Percentiles rank a stretch among this genome's conserved stretches.
phyloP scores from a whole-genome alignment of 306 rosid genomes.

The Quercus engelmannii region DNA sequence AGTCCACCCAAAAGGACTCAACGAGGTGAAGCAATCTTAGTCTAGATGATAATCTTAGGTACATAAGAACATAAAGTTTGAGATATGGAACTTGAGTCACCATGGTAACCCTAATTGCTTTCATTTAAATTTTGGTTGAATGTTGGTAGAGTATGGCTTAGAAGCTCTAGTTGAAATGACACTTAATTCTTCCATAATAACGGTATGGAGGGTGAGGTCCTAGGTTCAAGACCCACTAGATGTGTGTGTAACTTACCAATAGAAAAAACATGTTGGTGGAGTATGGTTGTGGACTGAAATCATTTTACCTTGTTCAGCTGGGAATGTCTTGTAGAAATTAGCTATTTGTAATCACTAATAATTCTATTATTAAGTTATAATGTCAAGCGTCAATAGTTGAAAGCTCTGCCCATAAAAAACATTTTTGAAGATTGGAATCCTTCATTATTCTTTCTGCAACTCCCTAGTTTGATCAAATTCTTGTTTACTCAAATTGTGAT shows the following conservation, averaged over 20 bases:
- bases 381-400: constrained; percentile 2
- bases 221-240: no score
- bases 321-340: background rate
- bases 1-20: no score
- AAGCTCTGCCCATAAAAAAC: background rate
- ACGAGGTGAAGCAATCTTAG: no score
- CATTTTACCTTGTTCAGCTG: background rate
- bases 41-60: no score
- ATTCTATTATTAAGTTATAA: background rate
- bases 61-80: background rate
- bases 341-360: background rate
- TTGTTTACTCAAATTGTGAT: background rate
- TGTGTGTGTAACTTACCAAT: no score
- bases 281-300: background rate
- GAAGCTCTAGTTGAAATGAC: no score
- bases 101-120: background rate
- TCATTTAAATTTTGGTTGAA: no score
- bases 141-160: no score
- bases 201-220: no score
- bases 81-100: background rate
- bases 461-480: background rate
- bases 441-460: constrained; percentile 14
- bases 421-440: background rate
- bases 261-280: background rate
- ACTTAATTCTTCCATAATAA: no score